Evolutionary conservation across 2,329 filamentous ascomycete species (phyloP), one percentile per base, ranked within the genome.

Genomic region (Paracamarosporium sp.): DNA sequence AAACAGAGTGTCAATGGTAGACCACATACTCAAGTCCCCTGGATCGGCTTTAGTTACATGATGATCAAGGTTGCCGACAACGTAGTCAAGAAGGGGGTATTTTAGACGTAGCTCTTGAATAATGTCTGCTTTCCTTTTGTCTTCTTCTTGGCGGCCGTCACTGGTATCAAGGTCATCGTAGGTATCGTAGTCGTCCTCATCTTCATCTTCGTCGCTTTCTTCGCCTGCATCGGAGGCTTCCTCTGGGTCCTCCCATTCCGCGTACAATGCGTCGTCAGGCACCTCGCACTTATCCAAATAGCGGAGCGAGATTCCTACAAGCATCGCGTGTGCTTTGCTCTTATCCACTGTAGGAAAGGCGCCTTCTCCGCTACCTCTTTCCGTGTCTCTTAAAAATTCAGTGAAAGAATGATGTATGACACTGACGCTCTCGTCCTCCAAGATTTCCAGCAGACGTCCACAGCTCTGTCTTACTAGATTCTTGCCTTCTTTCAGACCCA

Each of bases 351-450:
- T 13, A 15, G 43, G 43, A 28, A 46, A 46, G 3, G 20, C 20
- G 3, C 43, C 43, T 8, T 46, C 43, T 15, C 20, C 43, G 20
- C 4, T n/a, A 7, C n/a, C 43, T 46, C 38, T 41, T 22, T 41
- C 38, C 11, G 15, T 20, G 20, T 41, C 38, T 41, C 38, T n/a
- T 22, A 41, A 35, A 30, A 33, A 50, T 36, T 50, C 46, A 17
- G 46, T 50, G 20, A 50, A 36, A 20, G 46, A 50, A 13, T 50
- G 46, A 24, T 50, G 46, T n/a, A 50, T 50, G 5, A 50, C 46
- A 15, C 25, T 33, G 12, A 50, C 46, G 33, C 11, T 50, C 20
- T 50, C 46, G 20, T 50, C 46, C n/a, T 46, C 43, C 4, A 46
- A 24, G 28, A 46, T 46, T 17, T 46, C 43, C 20, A 46, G 43